Conservation (phyloP, 1,284 basidiomycete species). For the Singerocomus rubriflavus region DNA sequence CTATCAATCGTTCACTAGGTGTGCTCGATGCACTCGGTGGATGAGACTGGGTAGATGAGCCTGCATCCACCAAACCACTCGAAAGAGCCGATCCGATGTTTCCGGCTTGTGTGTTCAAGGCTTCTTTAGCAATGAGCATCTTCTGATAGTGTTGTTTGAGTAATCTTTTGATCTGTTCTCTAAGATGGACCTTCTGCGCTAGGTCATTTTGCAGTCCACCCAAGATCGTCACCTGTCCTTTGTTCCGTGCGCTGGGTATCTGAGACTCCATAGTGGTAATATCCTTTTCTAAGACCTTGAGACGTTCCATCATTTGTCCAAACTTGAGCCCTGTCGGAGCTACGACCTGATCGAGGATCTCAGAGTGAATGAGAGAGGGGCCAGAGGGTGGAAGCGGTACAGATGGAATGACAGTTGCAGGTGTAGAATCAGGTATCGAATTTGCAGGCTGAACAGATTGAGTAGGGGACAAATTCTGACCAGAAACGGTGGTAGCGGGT, state of each 20-base stretch:
- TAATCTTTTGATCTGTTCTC: constrained; percentile 15
- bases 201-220: constrained; percentile 14
- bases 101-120: constrained; percentile 3
- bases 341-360: constrained; percentile 20
- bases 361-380: constrained; percentile 6
- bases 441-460: constrained; percentile 7
- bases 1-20: constrained; percentile 8
- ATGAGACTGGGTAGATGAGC: constrained; percentile 14
- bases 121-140: constrained; percentile 12
- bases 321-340: constrained; percentile 13
- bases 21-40: constrained; percentile 2
- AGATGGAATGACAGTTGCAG: constrained; percentile 12
- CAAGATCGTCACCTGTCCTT: constrained; percentile 18
- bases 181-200: background rate
- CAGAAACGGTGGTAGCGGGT: background rate
- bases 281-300: constrained; percentile 19
- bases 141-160: constrained; percentile 21
- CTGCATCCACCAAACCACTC: constrained; percentile 6
- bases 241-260: constrained; percentile 13
- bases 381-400: constrained; percentile 10
- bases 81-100: background rate
- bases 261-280: constrained; percentile 8
- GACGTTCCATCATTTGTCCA: constrained; percentile 24
- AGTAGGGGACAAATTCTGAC: constrained; percentile 15
- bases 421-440: constrained; percentile 8